Conservation (phyloP, 106 monocot genomes). For the Cymbidium sinense region DNA sequence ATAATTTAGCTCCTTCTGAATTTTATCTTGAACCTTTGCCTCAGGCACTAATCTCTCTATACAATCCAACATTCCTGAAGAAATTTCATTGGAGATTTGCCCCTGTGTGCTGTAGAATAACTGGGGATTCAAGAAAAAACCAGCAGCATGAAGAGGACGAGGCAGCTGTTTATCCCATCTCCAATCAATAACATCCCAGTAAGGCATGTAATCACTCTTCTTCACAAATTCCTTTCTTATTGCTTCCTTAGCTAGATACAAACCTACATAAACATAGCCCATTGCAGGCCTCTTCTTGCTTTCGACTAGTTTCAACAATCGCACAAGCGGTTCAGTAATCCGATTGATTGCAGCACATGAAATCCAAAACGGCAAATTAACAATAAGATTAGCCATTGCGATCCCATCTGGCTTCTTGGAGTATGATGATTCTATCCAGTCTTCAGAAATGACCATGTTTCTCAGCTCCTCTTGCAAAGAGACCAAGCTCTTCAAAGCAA, state of each 20-base stretch:
- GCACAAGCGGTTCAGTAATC: constrained; percentile 64
- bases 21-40: constrained; percentile 78
- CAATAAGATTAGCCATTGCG: constrained; percentile 31
- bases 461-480: constrained; percentile 56
- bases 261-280: constrained; percentile 10
- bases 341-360: constrained; percentile 45
- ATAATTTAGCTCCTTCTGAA: constrained; percentile 67
- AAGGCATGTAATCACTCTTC: constrained; percentile 48
- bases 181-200: constrained; percentile 87
- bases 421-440: constrained; percentile 54
- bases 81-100: constrained; percentile 69
- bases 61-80: constrained; percentile 85
- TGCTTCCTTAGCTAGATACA: constrained; percentile 7
- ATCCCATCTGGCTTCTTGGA: constrained; percentile 57
- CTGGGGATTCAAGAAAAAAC: constrained; percentile 83
- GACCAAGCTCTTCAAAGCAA: constrained; percentile 51
- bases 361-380: constrained; percentile 56
- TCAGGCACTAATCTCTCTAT: constrained; percentile 91
- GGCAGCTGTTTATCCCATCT: constrained; percentile 53
- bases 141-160: constrained; percentile 78
- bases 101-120: constrained; percentile 70
- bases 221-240: constrained; percentile 8
- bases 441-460: constrained; percentile 57
- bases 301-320: constrained; percentile 48
- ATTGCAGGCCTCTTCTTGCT: constrained; percentile 52